These are phyloP conservation scores for Gomphus bonarii DNA, from an alignment of 1,284 basidiomycete genomes.

Conservation along the genomic window DNA sequence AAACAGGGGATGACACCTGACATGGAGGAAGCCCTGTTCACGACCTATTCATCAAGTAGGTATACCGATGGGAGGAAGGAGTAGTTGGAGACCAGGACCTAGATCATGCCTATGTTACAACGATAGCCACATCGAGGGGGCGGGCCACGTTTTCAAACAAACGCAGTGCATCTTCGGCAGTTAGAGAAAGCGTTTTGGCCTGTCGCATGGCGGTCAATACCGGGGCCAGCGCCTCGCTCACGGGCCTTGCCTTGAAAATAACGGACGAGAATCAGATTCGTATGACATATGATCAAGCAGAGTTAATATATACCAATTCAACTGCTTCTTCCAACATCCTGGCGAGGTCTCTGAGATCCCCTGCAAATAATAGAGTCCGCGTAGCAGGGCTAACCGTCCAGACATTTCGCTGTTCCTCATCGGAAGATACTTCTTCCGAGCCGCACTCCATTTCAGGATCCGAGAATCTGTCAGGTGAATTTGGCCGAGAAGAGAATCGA, in stretches of 20 bases:
- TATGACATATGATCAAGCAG: background rate
- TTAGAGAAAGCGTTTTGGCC: background rate
- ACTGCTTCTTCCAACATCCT: background rate
- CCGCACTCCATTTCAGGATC: slow-evolving; percentile 8
- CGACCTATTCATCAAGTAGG: too few species aligned
- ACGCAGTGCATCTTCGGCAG: slow-evolving; percentile 3
- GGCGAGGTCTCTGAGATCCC: background rate
- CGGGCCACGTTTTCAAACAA: slow-evolving; percentile 3
- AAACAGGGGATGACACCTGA: background rate
- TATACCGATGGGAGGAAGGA: too few species aligned
- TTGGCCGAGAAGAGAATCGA: background rate
- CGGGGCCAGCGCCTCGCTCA: background rate
- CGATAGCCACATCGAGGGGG: background rate
- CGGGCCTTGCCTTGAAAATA: background rate
- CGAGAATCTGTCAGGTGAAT: background rate
- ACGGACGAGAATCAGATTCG: background rate
- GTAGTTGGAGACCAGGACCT: background rate
- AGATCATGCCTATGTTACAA: background rate
- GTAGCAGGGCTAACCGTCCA: background rate
- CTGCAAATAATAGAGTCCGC: background rate
- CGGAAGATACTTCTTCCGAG: background rate
- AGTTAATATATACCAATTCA: background rate
- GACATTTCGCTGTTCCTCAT: background rate
- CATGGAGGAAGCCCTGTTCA: background rate
- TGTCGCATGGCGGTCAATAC: slow-evolving; percentile 3